phyloP scores from a whole-genome alignment of 1,284 basidiomycete species.

The Ustilago crameri region DNA sequence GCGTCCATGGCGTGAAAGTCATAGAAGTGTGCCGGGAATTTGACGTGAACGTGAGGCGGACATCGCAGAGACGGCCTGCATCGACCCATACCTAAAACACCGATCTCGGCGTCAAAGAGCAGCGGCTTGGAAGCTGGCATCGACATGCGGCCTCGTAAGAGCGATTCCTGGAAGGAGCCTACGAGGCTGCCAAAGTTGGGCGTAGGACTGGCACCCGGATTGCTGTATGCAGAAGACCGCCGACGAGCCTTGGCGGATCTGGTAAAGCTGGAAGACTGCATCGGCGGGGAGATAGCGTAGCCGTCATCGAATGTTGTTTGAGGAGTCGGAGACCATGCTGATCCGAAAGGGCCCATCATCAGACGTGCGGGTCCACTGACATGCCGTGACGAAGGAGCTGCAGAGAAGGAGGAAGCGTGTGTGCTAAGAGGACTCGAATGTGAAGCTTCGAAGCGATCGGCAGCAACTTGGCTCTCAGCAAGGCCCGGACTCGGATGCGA shows the following conservation, averaged over 20 bases:
- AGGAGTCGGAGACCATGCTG: constrained; percentile 12
- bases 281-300: constrained; percentile 22
- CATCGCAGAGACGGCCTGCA: constrained; percentile 57
- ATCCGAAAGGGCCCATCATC: constrained; percentile 21
- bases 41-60: constrained; percentile 66
- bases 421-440: neutral
- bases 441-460: neutral
- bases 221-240: constrained; percentile 30
- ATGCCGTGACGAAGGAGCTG: constrained; percentile 18
- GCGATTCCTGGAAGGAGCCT: constrained; percentile 69
- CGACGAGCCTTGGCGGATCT: constrained; percentile 33
- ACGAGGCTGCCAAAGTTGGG: constrained; percentile 60
- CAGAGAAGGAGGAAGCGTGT: neutral
- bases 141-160: constrained; percentile 67
- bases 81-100: constrained; percentile 63
- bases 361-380: constrained; percentile 35
- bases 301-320: constrained; percentile 2
- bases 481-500: neutral
- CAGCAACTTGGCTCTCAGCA: neutral
- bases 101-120: constrained; percentile 67
- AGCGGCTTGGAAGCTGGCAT: constrained; percentile 64
- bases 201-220: constrained; percentile 24
- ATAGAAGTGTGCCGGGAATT: constrained; percentile 68
- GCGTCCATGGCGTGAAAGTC: constrained; percentile 39
- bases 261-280: constrained; percentile 22